Base-by-base conservation (phyloP, 2,329 filamentous ascomycete species). In the Alternaria angustiovoidea region DNA sequence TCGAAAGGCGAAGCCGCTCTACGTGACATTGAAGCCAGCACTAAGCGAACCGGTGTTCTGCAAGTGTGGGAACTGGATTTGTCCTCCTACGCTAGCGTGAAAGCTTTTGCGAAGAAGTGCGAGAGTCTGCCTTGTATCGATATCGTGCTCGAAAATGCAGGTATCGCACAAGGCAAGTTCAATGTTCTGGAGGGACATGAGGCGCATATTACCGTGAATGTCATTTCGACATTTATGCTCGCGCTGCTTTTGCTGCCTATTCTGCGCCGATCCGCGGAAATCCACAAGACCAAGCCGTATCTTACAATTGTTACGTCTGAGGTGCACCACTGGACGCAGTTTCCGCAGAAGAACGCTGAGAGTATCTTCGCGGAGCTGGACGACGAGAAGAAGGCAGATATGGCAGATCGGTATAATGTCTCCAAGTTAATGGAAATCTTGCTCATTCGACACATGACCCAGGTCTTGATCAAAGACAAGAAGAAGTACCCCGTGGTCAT, bases 31-130 rank as follows among this genome's bases (percentile, higher is more conserved):
- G 76, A 80, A 51, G 39, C 66, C 14, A 68, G 61, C 5, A 76
- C 72, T 6, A 68, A 68, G 11, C 67, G 71, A 12, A 51, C 56
- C 24, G 69, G 66, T 14, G 74, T 78, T 2, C 67, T 81, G 14
- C 76, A 82, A 54, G 81, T 83, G 6, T 83, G 82, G 81, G 66
- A 70, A 2, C 67, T 84, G 4, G 81, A 83, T 59, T 70, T 83
- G 1, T 57, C 63, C 1, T 77, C 70, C 8, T 82, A 76, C 43
- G 72, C 72, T 4, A 79, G 72, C 42, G 76, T 82, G 5, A 64
- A 66, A 11, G 49, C 57, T 3, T 79, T 81, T 57, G 73, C 70
- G 22, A 51, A 46, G 59, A 66, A 16, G 51, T 78, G 54, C 36
- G 54, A 72, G 26, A 62, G 34, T 0, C 26, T 54, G 1, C 34